phyloP scores from a whole-genome alignment of 192 early-diverging fungal genomes.

The Rhizoclosmatium globosum region DNA sequence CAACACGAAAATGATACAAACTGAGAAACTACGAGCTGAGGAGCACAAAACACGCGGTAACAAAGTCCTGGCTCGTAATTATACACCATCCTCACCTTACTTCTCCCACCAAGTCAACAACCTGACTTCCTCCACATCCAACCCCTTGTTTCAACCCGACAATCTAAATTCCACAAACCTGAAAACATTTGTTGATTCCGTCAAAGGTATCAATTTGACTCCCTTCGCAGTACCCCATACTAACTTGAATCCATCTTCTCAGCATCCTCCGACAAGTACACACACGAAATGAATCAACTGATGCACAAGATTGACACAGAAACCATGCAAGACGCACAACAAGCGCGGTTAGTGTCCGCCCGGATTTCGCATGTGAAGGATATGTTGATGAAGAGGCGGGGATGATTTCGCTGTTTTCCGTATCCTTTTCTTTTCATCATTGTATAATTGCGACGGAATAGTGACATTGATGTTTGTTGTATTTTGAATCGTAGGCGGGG shows the following conservation, averaged over 20 bases:
- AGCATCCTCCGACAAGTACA: neutral
- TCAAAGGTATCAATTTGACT: slow-evolving; percentile 5
- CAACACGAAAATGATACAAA: too few species aligned
- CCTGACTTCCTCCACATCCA: too few species aligned
- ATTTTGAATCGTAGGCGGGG: too few species aligned
- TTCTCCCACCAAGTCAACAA: too few species aligned
- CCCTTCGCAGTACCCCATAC: neutral
- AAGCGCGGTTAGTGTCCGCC: neutral
- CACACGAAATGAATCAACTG: neutral
- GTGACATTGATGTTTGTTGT: too few species aligned
- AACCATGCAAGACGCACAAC: slow-evolving; percentile 1
- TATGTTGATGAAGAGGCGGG: neutral
- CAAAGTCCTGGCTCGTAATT: too few species aligned
- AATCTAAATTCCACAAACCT: neutral
- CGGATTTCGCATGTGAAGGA: slow-evolving; percentile 12
- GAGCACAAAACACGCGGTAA: too few species aligned
- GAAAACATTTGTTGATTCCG: neutral
- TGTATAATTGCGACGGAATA: too few species aligned
- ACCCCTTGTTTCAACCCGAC: too few species aligned
- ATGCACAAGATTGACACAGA: neutral
- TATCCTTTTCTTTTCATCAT: too few species aligned
- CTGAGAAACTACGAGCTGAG: too few species aligned
- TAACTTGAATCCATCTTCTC: neutral
- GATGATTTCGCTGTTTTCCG: neutral
- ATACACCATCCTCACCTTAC: too few species aligned